Percentiles rank a stretch among this genome's conserved stretches.
phyloP scores from a whole-genome alignment of 2,329 filamentous ascomycete genomes.

The Penicillium sp. region DNA sequence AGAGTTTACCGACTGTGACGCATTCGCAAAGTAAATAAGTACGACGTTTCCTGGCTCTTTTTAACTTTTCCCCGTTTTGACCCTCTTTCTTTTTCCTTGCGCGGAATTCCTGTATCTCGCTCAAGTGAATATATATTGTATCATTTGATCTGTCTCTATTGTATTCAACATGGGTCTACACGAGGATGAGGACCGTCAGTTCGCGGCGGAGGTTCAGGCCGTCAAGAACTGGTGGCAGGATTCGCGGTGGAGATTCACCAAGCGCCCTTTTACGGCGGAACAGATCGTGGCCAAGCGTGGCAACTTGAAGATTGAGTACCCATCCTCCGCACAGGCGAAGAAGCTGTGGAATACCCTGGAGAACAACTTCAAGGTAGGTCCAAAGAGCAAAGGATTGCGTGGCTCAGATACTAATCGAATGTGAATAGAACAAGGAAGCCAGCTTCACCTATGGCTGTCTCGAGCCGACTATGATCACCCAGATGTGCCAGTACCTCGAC shows the following conservation, averaged over 20 bases:
- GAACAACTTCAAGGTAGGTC: constrained; percentile 67
- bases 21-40: constrained; percentile 28
- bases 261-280: constrained; percentile 88
- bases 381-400: background rate
- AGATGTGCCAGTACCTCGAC: constrained; percentile 98
- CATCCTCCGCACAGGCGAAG: constrained; percentile 81
- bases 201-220: constrained; percentile 73
- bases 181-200: constrained; percentile 67
- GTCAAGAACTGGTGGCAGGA: constrained; percentile 94
- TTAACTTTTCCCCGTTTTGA: constrained; percentile 6
- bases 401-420: background rate
- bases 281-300: constrained; percentile 95
- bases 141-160: background rate
- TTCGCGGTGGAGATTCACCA: constrained; percentile 86
- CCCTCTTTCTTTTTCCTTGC: background rate
- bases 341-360: constrained; percentile 93
- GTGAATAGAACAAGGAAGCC: constrained; percentile 64
- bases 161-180: constrained; percentile 37
- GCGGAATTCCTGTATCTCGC: background rate
- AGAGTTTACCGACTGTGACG: constrained; percentile 38
- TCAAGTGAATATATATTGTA: constrained; percentile 3
- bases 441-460: constrained; percentile 96
- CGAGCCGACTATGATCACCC: constrained; percentile 96
- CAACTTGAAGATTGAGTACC: constrained; percentile 82
- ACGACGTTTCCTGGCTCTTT: constrained; percentile 27